Percentiles rank a stretch among this genome's conserved stretches.
Evolutionary conservation across 78 protist species (phyloP).

Genomic region (Pigoraptor vietnamica): DNA sequence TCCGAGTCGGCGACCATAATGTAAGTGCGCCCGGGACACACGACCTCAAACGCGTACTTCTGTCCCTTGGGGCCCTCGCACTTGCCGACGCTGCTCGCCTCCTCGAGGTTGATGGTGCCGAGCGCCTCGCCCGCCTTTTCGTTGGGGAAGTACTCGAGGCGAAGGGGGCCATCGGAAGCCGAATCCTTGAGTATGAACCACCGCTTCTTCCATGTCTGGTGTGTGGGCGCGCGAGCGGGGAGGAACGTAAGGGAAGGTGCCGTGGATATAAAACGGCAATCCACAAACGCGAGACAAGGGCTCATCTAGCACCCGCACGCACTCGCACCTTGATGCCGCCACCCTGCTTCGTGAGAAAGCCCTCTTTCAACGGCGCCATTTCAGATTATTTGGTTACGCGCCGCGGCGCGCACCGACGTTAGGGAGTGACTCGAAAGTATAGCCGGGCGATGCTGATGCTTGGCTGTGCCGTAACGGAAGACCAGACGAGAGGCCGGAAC

Average conservation of each 20-base stretch:
- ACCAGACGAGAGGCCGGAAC: too few species aligned
- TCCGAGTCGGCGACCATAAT: background rate
- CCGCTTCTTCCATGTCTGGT: slow-evolving; percentile 4
- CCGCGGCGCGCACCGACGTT: too few species aligned
- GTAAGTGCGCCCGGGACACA: background rate
- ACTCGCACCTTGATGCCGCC: background rate
- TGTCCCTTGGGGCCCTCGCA: background rate
- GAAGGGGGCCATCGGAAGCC: background rate
- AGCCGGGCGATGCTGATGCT: too few species aligned
- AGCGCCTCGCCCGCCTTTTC: background rate
- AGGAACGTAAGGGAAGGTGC: too few species aligned
- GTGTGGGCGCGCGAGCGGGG: background rate
- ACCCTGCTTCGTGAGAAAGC: slow-evolving; percentile 5
- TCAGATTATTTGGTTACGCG: too few species aligned
- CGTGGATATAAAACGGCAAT: too few species aligned
- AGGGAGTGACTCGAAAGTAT: too few species aligned
- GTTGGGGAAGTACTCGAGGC: background rate
- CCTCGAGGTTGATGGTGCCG: background rate
- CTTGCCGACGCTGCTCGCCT: background rate
- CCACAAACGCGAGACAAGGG: too few species aligned
- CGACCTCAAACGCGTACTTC: background rate
- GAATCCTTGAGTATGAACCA: background rate
- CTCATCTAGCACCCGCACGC: background rate
- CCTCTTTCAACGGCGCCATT: background rate
- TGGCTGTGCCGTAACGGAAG: too few species aligned